Base-by-base conservation (phyloP, 257 asterid genomes). In the Henckelia pumila region DNA sequence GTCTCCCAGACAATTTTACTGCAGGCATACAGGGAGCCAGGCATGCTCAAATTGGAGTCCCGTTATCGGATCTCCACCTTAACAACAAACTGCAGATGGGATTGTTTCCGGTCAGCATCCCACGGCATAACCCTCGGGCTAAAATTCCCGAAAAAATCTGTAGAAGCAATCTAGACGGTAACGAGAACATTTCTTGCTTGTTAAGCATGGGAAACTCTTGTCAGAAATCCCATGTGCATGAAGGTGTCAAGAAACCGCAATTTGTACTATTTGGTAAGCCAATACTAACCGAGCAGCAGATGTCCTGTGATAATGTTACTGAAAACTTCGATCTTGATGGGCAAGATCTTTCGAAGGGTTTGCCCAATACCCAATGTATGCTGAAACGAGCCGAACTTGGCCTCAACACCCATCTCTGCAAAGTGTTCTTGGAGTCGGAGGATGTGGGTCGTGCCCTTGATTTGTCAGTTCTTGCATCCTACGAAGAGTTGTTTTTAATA, bases 1-100 rank as follows among this genome's bases (percentile, higher is more conserved):
- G 88, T 85, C 82, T 83, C 33, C 68, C 89, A 0, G 91, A 88
- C 87, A 81, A 78, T 79, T 63, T 82, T 26, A 55, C 99, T 90
- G 96, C 91, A 83, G 97, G 97, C 94, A 81, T 93, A 88, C 99
- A 93, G 97, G 97, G 96, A 93, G 92, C 99, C 99, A 90, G 99
- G 99, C 99, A 93, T 86, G 87, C 91, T 82, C 92, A 88, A 85
- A 78, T 80, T 71, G 98, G 96, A 86, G 83, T 78, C 67, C 95
- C 91, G 0, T 77, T 85, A 52, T 76, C 76, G 83, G 96, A 81
- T 69, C 82, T 89, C 87, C 96, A 80, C 73, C 81, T 83, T 66
- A 86, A 81, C 86, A 88, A 86, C 85, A 88, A 86, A 76, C 86
- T 83, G 80, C 92, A 85, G 71, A 79, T 81, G 78, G 95, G 91